phyloP scores from a whole-genome alignment of 306 rosid genomes.

The Mimosa bimucronata region DNA sequence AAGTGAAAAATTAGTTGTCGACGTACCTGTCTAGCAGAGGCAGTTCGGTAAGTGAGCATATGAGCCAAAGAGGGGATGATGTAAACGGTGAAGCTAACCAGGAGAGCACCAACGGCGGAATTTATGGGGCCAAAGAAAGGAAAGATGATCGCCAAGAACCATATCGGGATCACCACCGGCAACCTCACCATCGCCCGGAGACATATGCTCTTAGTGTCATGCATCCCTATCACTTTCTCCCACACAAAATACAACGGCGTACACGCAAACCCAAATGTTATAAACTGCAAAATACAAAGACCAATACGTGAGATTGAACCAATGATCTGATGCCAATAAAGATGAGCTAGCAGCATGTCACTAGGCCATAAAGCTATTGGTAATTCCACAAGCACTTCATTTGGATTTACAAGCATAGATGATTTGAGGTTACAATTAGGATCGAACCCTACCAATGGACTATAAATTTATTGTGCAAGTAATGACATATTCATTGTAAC shows the following conservation, averaged over 20 bases:
- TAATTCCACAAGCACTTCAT: no score
- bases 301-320: no score
- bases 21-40: slow-evolving; percentile 84
- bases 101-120: slow-evolving; percentile 92
- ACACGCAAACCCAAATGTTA: slow-evolving; percentile 94
- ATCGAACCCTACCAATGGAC: no score
- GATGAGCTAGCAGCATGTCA: no score
- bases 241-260: slow-evolving; percentile 98
- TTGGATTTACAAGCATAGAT: no score
- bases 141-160: slow-evolving; percentile 94
- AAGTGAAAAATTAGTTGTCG: background rate
- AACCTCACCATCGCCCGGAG: slow-evolving; percentile 84
- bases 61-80: slow-evolving; percentile 85
- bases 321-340: no score
- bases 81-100: slow-evolving; percentile 97
- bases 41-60: slow-evolving; percentile 85
- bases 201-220: slow-evolving; percentile 84
- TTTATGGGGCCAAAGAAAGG: slow-evolving; percentile 98
- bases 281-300: slow-evolving; percentile 62
- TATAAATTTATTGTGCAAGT: no score
- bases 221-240: slow-evolving; percentile 99
- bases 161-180: slow-evolving; percentile 93
- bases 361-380: background rate
- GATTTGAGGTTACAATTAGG: no score
- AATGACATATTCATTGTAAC: background rate